A percentile compares a stretch with the other conserved stretches of the same genome.
These are phyloP conservation scores for Pichia sp. DNA, from an alignment of 1,139 yeast genomes.

Conservation along the genomic window DNA sequence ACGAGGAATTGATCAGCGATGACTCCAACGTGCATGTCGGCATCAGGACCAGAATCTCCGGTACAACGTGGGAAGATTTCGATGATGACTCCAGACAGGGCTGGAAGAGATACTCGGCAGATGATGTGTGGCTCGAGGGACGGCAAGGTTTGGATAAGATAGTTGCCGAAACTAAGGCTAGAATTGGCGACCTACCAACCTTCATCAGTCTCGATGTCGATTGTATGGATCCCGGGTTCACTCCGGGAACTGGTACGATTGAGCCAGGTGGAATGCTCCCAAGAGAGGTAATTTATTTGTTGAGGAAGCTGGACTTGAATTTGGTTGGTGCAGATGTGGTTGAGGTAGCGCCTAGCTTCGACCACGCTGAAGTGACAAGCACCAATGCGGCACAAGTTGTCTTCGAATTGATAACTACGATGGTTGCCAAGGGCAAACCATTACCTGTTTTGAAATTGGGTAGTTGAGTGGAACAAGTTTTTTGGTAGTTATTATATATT, in stretches of 20 bases:
- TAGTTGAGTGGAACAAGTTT: no score
- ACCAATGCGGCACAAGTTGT: constrained; percentile 76
- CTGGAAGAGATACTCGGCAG: constrained; percentile 60
- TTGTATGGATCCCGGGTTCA: constrained; percentile 75
- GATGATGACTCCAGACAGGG: constrained; percentile 61
- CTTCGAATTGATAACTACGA: constrained; percentile 64
- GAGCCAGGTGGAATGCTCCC: constrained; percentile 81
- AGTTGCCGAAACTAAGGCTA: constrained; percentile 43
- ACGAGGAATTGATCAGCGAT: constrained; percentile 58
- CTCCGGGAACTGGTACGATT: constrained; percentile 81
- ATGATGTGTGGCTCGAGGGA: constrained; percentile 65
- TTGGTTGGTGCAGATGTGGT: constrained; percentile 76
- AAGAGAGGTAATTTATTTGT: constrained; percentile 62
- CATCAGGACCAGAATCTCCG: constrained; percentile 62
- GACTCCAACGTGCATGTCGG: constrained; percentile 66
- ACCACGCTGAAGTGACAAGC: constrained; percentile 66
- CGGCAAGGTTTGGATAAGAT: constrained; percentile 54
- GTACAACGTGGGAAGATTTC: constrained; percentile 52
- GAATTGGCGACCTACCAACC: constrained; percentile 54
- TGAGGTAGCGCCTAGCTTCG: constrained; percentile 73
- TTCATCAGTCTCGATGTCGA: constrained; percentile 74
- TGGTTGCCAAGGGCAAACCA: constrained; percentile 56
- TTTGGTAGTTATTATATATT: background rate
- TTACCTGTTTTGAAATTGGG: constrained; percentile 11
- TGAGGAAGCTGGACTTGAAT: constrained; percentile 57